Evolutionary conservation across 371 early-diverging fungal genomes (phyloP).

Genomic region (Rhizopus arrhizus): DNA sequence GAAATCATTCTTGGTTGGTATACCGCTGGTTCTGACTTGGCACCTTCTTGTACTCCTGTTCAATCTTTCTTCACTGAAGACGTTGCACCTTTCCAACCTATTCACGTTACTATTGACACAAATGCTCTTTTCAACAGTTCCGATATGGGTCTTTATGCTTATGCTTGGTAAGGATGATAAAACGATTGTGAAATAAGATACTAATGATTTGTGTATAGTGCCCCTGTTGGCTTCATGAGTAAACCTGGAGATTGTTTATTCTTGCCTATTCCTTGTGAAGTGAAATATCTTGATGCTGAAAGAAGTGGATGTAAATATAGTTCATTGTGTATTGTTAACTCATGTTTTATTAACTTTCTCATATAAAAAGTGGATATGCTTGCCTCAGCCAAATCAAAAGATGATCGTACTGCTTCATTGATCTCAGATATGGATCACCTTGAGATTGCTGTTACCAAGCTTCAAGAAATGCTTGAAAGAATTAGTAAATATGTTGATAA

Average conservation of each 20-base stretch:
- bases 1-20: conserved; percentile 95
- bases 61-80: conserved; percentile 88
- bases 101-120: conserved; percentile 88
- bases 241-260: conserved; percentile 81
- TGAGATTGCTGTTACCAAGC: conserved; percentile 75
- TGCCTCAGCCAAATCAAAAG: conserved; percentile 67
- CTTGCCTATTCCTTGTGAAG: conserved; percentile 83
- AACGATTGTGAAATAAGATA: neutral
- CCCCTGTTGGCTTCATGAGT: conserved; percentile 71
- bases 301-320: conserved; percentile 77
- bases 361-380: conserved; percentile 72
- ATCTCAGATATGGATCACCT: conserved; percentile 90
- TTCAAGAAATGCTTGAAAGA: conserved; percentile 84
- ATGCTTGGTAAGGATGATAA: conserved; percentile 56
- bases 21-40: conserved; percentile 71
- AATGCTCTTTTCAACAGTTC: conserved; percentile 66
- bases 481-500: conserved; percentile 82
- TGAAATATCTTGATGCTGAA: conserved; percentile 88
- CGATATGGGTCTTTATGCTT: conserved; percentile 77
- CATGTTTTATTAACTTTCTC: conserved; percentile 7
- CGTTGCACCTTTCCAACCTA: conserved; percentile 77
- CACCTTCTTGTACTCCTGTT: conserved; percentile 78
- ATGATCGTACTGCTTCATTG: conserved; percentile 61
- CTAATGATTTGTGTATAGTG: conserved; percentile 40
- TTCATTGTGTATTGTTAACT: conserved; percentile 1